A percentile compares a stretch with the other conserved stretches of the same genome.
These are phyloP conservation scores for Scedosporium apiospermum DNA, from an alignment of 2,329 filamentous ascomycete genomes.

Conservation along the genomic window DNA sequence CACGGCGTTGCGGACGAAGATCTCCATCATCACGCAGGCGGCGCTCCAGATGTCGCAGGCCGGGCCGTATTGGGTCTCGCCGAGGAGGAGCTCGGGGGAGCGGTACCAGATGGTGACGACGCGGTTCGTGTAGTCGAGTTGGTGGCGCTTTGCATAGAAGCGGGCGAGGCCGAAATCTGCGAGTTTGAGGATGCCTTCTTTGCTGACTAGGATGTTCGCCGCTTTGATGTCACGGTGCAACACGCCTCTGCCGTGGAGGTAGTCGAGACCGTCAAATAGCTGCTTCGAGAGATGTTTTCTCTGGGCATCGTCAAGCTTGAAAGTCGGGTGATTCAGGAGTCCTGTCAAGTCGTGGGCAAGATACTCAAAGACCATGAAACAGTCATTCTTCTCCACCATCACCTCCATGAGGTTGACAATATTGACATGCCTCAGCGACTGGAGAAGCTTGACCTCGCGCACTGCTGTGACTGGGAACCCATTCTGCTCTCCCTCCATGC, in stretches of 20 bases:
- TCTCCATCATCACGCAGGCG: slow-evolving; percentile 91
- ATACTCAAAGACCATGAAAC: slow-evolving; percentile 99
- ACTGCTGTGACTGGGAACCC: slow-evolving; percentile 87
- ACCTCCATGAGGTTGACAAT: slow-evolving; percentile 79
- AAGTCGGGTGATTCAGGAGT: slow-evolving; percentile 86
- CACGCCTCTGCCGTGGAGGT: slow-evolving; percentile 86
- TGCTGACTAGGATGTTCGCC: slow-evolving; percentile 92
- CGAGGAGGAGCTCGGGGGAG: slow-evolving; percentile 79
- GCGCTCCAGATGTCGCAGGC: slow-evolving; percentile 96
- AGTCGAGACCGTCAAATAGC: slow-evolving; percentile 87
- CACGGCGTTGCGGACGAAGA: slow-evolving; percentile 87
- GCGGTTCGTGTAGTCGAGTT: slow-evolving; percentile 93
- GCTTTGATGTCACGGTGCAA: slow-evolving; percentile 97
- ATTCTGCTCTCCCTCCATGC: slow-evolving; percentile 88
- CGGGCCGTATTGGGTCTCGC: slow-evolving; percentile 82
- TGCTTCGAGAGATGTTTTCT: slow-evolving; percentile 91
- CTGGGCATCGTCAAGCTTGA: slow-evolving; percentile 72
- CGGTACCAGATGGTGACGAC: slow-evolving; percentile 99
- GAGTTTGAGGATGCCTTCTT: slow-evolving; percentile 77
- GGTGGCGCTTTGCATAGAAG: slow-evolving; percentile 87
- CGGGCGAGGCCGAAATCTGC: slow-evolving; percentile 94
- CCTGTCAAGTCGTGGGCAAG: slow-evolving; percentile 93
- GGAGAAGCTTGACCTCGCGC: slow-evolving; percentile 84
- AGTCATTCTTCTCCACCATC: slow-evolving; percentile 98
- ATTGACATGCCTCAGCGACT: slow-evolving; percentile 73